phyloP scores from a whole-genome alignment of 495 filamentous ascomycete genomes.

The Staphylotrichum longicolle region DNA sequence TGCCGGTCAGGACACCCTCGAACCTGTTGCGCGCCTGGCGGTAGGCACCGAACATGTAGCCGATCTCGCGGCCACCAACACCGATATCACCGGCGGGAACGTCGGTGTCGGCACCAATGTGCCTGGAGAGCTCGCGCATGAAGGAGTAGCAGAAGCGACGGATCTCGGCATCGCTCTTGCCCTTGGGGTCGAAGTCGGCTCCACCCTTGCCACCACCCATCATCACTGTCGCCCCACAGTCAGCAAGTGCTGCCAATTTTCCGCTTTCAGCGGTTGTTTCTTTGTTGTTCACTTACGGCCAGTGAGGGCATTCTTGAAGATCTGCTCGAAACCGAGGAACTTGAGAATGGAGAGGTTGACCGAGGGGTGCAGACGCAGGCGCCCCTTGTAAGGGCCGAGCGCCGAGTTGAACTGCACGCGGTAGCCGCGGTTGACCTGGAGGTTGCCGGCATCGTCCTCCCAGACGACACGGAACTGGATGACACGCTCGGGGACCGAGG shows the following conservation, averaged over 20 bases:
- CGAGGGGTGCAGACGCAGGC: slow-evolving; percentile 89
- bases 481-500: slow-evolving; percentile 89
- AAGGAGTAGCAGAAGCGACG: slow-evolving; percentile 95
- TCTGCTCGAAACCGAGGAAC: slow-evolving; percentile 99
- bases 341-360: slow-evolving; percentile 98
- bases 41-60: slow-evolving; percentile 96
- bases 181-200: slow-evolving; percentile 98
- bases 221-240: slow-evolving; percentile 59
- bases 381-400: slow-evolving; percentile 97
- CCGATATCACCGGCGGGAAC: slow-evolving; percentile 95
- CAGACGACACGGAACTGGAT: slow-evolving; percentile 97
- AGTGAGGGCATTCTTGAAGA: slow-evolving; percentile 99
- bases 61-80: slow-evolving; percentile 84
- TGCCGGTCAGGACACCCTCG: slow-evolving; percentile 95
- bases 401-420: slow-evolving; percentile 99
- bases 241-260: slow-evolving; percentile 22
- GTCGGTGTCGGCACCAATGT: slow-evolving; percentile 96
- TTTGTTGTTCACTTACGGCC: slow-evolving; percentile 62
- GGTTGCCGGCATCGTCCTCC: slow-evolving; percentile 87
- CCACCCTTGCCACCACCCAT: slow-evolving; percentile 99
- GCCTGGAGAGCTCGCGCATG: slow-evolving; percentile 90
- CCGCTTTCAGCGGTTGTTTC: not conserved
- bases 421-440: slow-evolving; percentile 94
- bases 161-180: slow-evolving; percentile 96
- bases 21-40: slow-evolving; percentile 81